A percentile compares a stretch with the other conserved stretches of the same genome.
phyloP scores from a whole-genome alignment of 495 filamentous ascomycete species.

The Venustampulla echinocandica region DNA sequence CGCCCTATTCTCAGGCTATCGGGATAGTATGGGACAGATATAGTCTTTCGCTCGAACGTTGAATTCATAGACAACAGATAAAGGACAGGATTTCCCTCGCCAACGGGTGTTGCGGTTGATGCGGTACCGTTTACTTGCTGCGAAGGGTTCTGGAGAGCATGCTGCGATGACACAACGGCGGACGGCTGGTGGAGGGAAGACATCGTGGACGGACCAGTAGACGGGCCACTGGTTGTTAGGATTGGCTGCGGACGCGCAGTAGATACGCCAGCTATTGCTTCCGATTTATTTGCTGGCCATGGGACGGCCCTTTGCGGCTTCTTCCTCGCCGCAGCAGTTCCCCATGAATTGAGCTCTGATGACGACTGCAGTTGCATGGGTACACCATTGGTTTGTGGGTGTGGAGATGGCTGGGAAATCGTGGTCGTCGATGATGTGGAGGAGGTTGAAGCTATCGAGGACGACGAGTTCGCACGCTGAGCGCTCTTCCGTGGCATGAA shows the following conservation, averaged over 20 bases:
- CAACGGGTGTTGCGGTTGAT: slow-evolving; percentile 45
- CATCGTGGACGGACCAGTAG: slow-evolving; percentile 58
- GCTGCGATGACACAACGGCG: slow-evolving; percentile 64
- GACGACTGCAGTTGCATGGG: slow-evolving; percentile 34
- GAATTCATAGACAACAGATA: slow-evolving; percentile 80
- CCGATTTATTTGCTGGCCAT: slow-evolving; percentile 66
- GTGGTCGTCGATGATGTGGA: slow-evolving; percentile 59
- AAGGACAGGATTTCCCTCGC: slow-evolving; percentile 57
- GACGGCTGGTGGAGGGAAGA: slow-evolving; percentile 69
- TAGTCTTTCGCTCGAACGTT: slow-evolving; percentile 94
- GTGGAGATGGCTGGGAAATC: slow-evolving; percentile 19
- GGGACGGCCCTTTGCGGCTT: slow-evolving; percentile 47
- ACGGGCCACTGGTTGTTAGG: slow-evolving; percentile 46
- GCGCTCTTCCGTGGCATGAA: slow-evolving; percentile 78
- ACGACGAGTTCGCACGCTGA: slow-evolving; percentile 81
- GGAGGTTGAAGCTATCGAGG: slow-evolving; percentile 64
- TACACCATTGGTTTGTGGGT: slow-evolving; percentile 30
- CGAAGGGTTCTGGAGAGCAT: slow-evolving; percentile 41
- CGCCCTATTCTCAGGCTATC: slow-evolving; percentile 88
- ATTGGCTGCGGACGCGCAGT: slow-evolving; percentile 54
- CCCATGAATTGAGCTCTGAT: slow-evolving; percentile 36
- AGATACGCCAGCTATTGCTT: slow-evolving; percentile 51
- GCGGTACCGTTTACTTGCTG: slow-evolving; percentile 58
- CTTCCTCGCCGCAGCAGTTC: slow-evolving; percentile 53
- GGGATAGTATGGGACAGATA: slow-evolving; percentile 79